Evolutionary conservation across 2,329 filamentous ascomycete genomes (phyloP).

Genomic region (Drechslerella coelobrocha): DNA sequence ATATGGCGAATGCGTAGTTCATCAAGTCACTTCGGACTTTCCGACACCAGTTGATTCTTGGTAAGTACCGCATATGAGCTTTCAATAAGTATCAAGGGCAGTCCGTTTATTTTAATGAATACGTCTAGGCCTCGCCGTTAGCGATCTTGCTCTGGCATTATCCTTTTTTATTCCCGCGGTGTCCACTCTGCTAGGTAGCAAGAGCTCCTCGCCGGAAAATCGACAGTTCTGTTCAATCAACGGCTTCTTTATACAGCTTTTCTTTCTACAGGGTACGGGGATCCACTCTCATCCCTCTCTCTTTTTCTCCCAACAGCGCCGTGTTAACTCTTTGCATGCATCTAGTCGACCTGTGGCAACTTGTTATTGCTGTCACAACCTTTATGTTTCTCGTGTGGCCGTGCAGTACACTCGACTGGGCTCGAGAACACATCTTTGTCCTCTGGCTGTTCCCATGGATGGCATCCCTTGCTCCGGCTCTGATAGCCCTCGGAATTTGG

Average conservation of each 20-base stretch:
- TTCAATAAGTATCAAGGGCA: not conserved
- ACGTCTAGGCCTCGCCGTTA: slow-evolving; percentile 24
- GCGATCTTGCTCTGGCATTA: slow-evolving; percentile 32
- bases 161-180: slow-evolving; percentile 39
- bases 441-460: slow-evolving; percentile 38
- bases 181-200: slow-evolving; percentile 24
- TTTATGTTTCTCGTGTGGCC: slow-evolving; percentile 32
- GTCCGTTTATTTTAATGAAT: not conserved
- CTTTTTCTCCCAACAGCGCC: not conserved
- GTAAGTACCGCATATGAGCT: no score
- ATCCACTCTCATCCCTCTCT: no score
- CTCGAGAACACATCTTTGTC: slow-evolving; percentile 26
- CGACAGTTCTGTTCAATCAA: slow-evolving; percentile 26
- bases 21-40: slow-evolving; percentile 30
- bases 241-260: slow-evolving; percentile 40
- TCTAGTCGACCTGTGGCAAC: slow-evolving; percentile 45
- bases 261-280: slow-evolving; percentile 44
- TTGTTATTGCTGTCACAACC: slow-evolving; percentile 29
- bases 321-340: not conserved
- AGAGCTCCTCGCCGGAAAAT: slow-evolving; percentile 13
- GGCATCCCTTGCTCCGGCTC: slow-evolving; percentile 22
- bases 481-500: slow-evolving; percentile 39
- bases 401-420: slow-evolving; percentile 25
- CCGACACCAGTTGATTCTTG: slow-evolving; percentile 43
- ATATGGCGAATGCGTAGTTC: slow-evolving; percentile 9